Evolutionary conservation across 2,329 filamentous ascomycete species (phyloP), one percentile per base, ranked within the genome.

Genomic region (Aspergillus fructus): DNA sequence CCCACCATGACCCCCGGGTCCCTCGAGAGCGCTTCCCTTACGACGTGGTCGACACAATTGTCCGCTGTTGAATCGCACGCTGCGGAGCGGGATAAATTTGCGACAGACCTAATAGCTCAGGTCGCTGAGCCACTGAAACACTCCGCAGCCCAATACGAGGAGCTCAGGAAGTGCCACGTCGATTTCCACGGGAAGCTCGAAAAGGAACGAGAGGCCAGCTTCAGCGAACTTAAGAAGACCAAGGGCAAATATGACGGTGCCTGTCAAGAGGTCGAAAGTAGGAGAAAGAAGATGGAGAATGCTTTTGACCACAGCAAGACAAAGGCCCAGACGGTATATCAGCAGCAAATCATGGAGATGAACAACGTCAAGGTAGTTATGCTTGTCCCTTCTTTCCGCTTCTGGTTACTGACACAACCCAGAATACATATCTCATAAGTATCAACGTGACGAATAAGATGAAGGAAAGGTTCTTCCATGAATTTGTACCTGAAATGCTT

Each of bases 361-460:
- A 90, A 94, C 76, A 99, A 99, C 72, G 84, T 89, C 73, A 99
- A 99, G 68, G 75, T 72, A 63, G 45, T n/a, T 12, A 5, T 2
- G 34, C 33, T 24, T 7, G 13, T 43, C 15, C 15, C 33, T 19
- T 13, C 13, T 13, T 23, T 19, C 5, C 17, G 13, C 4, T 11
- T 17, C 19, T 30, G 7, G 19, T 65, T 71, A 53, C 75, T 72
- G 45, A 69, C 45, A 5, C 6, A n/a, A 17, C 24, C 13, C 64
- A 85, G 81, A 99, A 99, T 74, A 92, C 90, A n/a, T 99, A 99
- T 71, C 79, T 99, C 60, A 96, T 99, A 68, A 85, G 87, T 60
- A 96, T 99, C 78, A 96, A 96, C 71, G 91, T 97, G 58, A 96
- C 93, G 34, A 99, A 99, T 77, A 96, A 94, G 78, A 88, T 96